Evolutionary conservation across 192 early-diverging fungal genomes (phyloP).

Genomic region (Podochytrium sp.): DNA sequence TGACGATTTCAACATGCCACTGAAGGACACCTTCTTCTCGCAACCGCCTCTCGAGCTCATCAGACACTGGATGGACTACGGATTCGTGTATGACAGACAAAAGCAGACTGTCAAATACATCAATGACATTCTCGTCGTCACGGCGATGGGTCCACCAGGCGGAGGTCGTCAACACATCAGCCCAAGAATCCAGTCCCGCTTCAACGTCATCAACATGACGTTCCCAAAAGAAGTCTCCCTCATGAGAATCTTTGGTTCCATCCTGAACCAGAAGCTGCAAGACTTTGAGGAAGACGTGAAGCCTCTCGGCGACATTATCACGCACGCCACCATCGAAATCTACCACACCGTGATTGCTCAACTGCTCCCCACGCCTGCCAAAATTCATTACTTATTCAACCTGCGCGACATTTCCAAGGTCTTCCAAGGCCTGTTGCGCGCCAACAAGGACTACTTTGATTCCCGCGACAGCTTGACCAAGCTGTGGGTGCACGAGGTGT

Average conservation of each 20-base stretch:
- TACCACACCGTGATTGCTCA: slow-evolving; percentile 55
- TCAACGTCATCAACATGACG: slow-evolving; percentile 64
- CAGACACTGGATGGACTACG: slow-evolving; percentile 62
- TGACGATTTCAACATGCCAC: slow-evolving; percentile 68
- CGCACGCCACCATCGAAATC: slow-evolving; percentile 61
- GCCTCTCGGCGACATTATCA: slow-evolving; percentile 57
- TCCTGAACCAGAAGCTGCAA: slow-evolving; percentile 61
- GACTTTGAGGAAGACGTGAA: slow-evolving; percentile 61
- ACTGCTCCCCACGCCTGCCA: slow-evolving; percentile 62
- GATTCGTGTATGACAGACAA: slow-evolving; percentile 59
- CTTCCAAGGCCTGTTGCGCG: slow-evolving; percentile 60
- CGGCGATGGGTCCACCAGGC: slow-evolving; percentile 64
- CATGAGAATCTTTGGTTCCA: slow-evolving; percentile 54
- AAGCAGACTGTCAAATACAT: slow-evolving; percentile 59
- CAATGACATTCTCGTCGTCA: slow-evolving; percentile 56
- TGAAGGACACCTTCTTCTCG: slow-evolving; percentile 65
- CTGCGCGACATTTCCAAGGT: slow-evolving; percentile 65
- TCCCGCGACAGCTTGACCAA: slow-evolving; percentile 54
- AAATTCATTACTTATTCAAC: slow-evolving; percentile 67
- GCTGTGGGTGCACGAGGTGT: slow-evolving; percentile 61
- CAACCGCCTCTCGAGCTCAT: slow-evolving; percentile 65
- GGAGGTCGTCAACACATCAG: slow-evolving; percentile 61
- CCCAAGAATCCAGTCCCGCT: slow-evolving; percentile 56
- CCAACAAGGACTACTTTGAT: slow-evolving; percentile 60
- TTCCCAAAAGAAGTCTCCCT: slow-evolving; percentile 57